These are phyloP conservation scores for Mucor plumbeus DNA, from an alignment of 371 early-diverging fungal genomes.

Conservation along the genomic window DNA sequence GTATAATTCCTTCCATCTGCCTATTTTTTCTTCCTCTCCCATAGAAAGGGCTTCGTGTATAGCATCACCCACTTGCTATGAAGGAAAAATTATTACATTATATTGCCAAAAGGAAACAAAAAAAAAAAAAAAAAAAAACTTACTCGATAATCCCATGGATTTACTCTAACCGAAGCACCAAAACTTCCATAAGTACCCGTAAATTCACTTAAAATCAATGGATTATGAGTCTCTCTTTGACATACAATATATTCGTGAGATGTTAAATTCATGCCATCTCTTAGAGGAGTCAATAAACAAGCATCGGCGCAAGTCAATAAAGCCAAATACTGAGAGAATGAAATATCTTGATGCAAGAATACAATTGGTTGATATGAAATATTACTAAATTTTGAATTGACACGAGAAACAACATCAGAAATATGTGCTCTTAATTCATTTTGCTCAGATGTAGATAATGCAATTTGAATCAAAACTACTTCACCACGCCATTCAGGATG, in stretches of 20 bases:
- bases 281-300: conserved; percentile 89
- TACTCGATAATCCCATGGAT: conserved; percentile 85
- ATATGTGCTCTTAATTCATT: conserved; percentile 81
- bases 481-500: conserved; percentile 91
- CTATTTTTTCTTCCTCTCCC: conserved; percentile 64
- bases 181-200: conserved; percentile 95
- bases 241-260: conserved; percentile 96
- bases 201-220: conserved; percentile 92
- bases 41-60: conserved; percentile 72
- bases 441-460: conserved; percentile 69
- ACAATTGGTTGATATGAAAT: conserved; percentile 94
- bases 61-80: conserved; percentile 79
- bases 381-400: conserved; percentile 93
- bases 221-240: conserved; percentile 82
- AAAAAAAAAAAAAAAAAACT: not conserved
- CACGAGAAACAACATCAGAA: conserved; percentile 83
- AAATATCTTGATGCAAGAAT: conserved; percentile 88
- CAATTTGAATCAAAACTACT: conserved; percentile 81
- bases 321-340: conserved; percentile 89
- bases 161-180: conserved; percentile 84
- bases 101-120: not conserved
- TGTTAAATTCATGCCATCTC: conserved; percentile 98
- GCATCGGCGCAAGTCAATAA: conserved; percentile 90
- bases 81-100: not conserved
- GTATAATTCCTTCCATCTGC: conserved; percentile 38